Base-by-base conservation (phyloP, 2,329 filamentous ascomycete genomes). In the Cephalotrichum gorgonifer region DNA sequence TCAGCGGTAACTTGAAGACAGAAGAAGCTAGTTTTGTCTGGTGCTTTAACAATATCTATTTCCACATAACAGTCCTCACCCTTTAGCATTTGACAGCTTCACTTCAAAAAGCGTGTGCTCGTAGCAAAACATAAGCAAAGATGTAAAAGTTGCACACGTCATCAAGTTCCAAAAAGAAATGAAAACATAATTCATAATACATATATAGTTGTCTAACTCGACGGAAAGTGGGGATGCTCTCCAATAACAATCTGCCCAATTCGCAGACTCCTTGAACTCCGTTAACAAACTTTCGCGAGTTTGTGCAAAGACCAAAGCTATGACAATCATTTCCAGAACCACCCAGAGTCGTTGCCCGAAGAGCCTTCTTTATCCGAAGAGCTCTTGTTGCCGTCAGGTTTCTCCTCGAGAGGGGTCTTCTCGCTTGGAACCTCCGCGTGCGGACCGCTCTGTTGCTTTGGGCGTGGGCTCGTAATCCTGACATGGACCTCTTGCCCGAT, bases 321-420 rank as follows among this genome's bases (percentile, higher is more conserved):
- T 20, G 8, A 11, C 23, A 27, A 25, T 61, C 45, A 69, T 53
- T 67, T 69, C 67, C 67, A 69, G 38, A 71, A 68, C 67, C 68
- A 71, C 3, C 65, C 62, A 9, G 58, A 51, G 35, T 62, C 60
- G 39, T 62, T 59, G 20, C 58, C 50, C n/a, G 55, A 33, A 11
- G 56, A 55, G 7, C 51, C 51, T 12, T 52, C 42, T 26, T 50
- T 44, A 26, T 53, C 44, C 30, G 48, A 14, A 20, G 47, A 4
- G 30, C 48, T 39, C 20, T 52, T 50, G 14, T 43, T 22, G 12
- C 30, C 35, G n/a, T 56, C 25, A 46, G 20, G 33, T 20, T 39
- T 56, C 26, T 48, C 22, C 25, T 48, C 42, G 23, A 45, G 22
- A 12, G 14, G 31, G 4, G 20, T n/a, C 3, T 20, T n/a, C 6